Percentiles rank a stretch among this genome's conserved stretches.
Conservation (phyloP, 1,284 basidiomycete species). For the Papiliotrema flavescens region DNA sequence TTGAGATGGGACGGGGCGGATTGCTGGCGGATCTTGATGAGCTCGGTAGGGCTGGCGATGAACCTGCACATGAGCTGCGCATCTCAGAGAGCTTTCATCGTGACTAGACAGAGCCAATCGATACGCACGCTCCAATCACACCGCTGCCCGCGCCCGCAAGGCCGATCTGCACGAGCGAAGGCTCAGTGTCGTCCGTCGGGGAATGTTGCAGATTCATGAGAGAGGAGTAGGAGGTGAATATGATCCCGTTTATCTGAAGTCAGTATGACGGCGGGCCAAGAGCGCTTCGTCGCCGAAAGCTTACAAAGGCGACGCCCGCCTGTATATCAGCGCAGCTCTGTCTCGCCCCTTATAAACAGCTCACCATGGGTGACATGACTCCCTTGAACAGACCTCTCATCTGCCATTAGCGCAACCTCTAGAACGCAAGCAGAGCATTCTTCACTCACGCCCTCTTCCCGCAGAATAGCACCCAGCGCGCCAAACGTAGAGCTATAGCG, state of each 20-base stretch:
- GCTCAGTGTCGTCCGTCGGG: constrained; percentile 21
- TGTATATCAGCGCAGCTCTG: constrained; percentile 5
- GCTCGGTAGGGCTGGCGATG: constrained; percentile 74
- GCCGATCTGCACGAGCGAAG: constrained; percentile 57
- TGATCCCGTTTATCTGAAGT: constrained; percentile 46
- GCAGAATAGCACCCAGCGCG: constrained; percentile 43
- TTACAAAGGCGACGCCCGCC: constrained; percentile 45
- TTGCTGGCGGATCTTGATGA: constrained; percentile 79
- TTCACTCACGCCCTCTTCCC: constrained; percentile 30
- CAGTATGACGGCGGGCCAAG: neutral
- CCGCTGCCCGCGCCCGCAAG: constrained; percentile 75
- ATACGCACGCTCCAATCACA: constrained; percentile 65
- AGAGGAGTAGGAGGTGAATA: constrained; percentile 48
- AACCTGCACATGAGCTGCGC: constrained; percentile 51
- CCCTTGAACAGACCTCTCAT: constrained; percentile 46
- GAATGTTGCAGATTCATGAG: constrained; percentile 39
- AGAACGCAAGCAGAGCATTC: neutral
- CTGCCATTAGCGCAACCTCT: constrained; percentile 6
- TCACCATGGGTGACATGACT: constrained; percentile 48
- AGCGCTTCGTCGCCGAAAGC: constrained; percentile 6
- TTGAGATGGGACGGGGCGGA: constrained; percentile 48
- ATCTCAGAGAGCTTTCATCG: neutral
- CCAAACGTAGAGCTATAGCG: constrained; percentile 38
- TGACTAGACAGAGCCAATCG: neutral
- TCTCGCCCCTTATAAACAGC: constrained; percentile 3